Conservation (phyloP, 23 red algal genomes). For the Chondrus crispus region DNA sequence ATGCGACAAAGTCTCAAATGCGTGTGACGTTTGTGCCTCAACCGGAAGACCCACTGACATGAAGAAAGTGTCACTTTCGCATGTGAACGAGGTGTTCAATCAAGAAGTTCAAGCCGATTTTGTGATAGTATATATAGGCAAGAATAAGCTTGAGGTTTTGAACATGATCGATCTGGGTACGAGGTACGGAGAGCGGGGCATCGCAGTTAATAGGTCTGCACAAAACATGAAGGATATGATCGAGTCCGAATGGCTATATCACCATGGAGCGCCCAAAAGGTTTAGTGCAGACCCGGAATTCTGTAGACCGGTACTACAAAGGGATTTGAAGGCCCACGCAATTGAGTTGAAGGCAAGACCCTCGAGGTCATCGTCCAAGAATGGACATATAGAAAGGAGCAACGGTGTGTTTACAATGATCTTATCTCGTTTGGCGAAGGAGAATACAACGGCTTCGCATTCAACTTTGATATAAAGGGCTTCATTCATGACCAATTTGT, state of each 20-base stretch:
- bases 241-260: neutral
- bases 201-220: too few species aligned
- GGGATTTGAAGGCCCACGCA: neutral
- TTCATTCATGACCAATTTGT: neutral
- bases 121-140: neutral
- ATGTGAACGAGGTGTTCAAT: neutral
- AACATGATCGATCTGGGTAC: neutral
- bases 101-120: neutral
- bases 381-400: neutral
- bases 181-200: neutral
- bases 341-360: neutral
- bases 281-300: constrained; percentile 13
- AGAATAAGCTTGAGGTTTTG: neutral
- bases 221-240: constrained; percentile 3
- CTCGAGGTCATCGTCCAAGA: neutral
- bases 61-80: neutral
- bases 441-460: neutral
- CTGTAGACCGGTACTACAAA: neutral
- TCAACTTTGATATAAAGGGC: neutral
- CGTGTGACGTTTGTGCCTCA: neutral
- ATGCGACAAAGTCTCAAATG: neutral
- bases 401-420: constrained; percentile 10
- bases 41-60: neutral
- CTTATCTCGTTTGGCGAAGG: neutral
- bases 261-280: constrained; percentile 2